Base-by-base conservation (phyloP, 2,329 filamentous ascomycete genomes). In the Parafenestella ontariensis region DNA sequence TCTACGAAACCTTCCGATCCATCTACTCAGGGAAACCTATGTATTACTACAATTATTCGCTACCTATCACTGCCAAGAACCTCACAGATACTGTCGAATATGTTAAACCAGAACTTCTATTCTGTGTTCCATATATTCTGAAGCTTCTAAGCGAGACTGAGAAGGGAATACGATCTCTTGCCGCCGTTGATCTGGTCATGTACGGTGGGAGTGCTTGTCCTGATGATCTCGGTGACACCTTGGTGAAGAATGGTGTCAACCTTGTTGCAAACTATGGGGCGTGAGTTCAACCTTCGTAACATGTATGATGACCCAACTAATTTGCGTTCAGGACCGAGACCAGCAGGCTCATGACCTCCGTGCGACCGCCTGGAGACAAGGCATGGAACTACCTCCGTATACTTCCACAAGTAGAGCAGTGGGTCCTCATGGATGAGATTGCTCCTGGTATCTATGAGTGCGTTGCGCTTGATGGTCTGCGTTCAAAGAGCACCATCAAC, bases 81-180 rank as follows among this genome's bases (percentile, higher is more conserved):
- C 31, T 68, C 13, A 57, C 53, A 1, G 56, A 51, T 8, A 61
- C 55, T 6, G 46, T 68, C 6, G 47, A 46, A 11, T 41, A 52
- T 21, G 59, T 66, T 26, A 62, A 78, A 17, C 78, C 81, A 0
- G 79, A 88, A 48, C 81, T 83, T 18, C 82, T 89, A 28, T 82
- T 87, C 52, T 81, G 79, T 2, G 87, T 89, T 0, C 87, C 87
- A 0, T 89, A 89, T 59, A 82, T 84, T 0, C 69, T 90, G 17
- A 89, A 89, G 63, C 73, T 90, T 0, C 76, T 89, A 1, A 81
- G 82, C 0, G 87, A 89, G 65, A 80, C 81, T 0, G 75, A 82
- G 0, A 78, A 82, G 17, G 87, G 87, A 0, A 78, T 87, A 13
- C 63, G 73, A 1, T 73, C 74, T 1, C 70, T 88, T 15, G 69